These are phyloP conservation scores for Monosporascus sp. DNA, from an alignment of 2,329 filamentous ascomycete genomes.

Conservation along the genomic window DNA sequence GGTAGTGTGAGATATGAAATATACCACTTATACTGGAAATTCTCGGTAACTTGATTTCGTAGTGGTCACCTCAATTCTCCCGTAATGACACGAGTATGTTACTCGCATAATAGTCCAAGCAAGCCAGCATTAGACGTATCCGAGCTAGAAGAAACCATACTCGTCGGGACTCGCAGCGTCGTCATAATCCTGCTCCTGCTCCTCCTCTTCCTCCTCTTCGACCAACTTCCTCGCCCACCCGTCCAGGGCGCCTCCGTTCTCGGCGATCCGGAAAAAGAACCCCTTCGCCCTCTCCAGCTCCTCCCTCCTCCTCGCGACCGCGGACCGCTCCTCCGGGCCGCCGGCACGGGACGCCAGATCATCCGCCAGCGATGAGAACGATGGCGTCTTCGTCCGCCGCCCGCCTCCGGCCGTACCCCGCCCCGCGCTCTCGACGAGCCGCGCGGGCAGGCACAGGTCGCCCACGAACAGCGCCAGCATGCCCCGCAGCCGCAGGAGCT, in stretches of 20 bases:
- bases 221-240: constrained; percentile 26
- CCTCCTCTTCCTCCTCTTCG: constrained; percentile 23
- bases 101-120: too few species aligned
- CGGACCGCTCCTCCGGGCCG: constrained; percentile 22
- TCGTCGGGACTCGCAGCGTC: background rate
- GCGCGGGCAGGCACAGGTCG: constrained; percentile 53
- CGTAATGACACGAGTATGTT: too few species aligned
- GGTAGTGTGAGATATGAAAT: too few species aligned
- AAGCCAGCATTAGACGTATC: too few species aligned
- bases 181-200: constrained; percentile 24
- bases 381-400: background rate
- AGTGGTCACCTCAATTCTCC: too few species aligned
- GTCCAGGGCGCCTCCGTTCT: constrained; percentile 27
- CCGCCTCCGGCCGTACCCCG: background rate
- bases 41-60: too few species aligned
- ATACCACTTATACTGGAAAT: too few species aligned
- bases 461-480: constrained; percentile 72
- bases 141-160: background rate
- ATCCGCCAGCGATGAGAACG: constrained; percentile 16
- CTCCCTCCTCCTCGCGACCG: constrained; percentile 24
- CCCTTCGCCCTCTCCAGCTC: constrained; percentile 32
- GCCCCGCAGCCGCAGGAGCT: constrained; percentile 65
- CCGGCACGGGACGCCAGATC: constrained; percentile 12
- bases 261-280: constrained; percentile 34
- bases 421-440: constrained; percentile 14